phyloP scores from a whole-genome alignment of 805 yeast genomes.

The Starmerella stigmatis region DNA sequence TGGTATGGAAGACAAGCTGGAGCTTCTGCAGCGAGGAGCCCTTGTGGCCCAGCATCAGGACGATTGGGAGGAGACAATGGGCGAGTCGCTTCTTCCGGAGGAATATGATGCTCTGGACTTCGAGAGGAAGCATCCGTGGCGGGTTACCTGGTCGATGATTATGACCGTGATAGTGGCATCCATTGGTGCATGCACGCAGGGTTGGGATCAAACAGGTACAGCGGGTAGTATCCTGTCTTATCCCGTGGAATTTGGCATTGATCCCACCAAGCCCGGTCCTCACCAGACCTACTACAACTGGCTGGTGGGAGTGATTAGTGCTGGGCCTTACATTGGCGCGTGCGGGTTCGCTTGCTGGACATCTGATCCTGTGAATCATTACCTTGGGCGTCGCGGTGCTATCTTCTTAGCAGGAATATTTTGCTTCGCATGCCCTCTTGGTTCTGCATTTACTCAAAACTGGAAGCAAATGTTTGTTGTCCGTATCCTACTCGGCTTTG shows the following conservation, averaged over 20 bases:
- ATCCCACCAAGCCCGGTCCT: conserved; percentile 15
- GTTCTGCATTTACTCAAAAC: conserved; percentile 51
- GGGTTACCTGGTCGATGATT: conserved; percentile 32
- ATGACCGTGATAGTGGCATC: conserved; percentile 49
- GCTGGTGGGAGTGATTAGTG: conserved; percentile 50
- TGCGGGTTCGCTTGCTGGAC: conserved; percentile 43
- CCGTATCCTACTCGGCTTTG: conserved; percentile 52
- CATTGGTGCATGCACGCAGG: conserved; percentile 59
- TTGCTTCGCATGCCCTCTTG: conserved; percentile 46
- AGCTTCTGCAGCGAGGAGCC: conserved; percentile 37
- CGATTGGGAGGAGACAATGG: conserved; percentile 24
- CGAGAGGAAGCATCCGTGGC: conserved; percentile 42
- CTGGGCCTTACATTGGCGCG: conserved; percentile 50
- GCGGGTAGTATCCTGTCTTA: conserved; percentile 56
- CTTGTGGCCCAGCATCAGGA: conserved; percentile 41
- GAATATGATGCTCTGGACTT: conserved; percentile 31
- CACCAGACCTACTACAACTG: conserved; percentile 28
- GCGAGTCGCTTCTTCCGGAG: conserved; percentile 22
- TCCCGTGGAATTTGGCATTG: conserved; percentile 37
- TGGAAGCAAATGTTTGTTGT: conserved; percentile 54
- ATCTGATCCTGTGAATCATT: conserved; percentile 42
- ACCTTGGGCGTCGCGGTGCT: conserved; percentile 47
- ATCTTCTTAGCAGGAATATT: conserved; percentile 36
- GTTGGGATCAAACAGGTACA: conserved; percentile 63
- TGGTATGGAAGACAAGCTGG: conserved; percentile 23